These are phyloP conservation scores for Rhizophora mangle DNA, from an alignment of 345 rosid species.

Conservation along the genomic window DNA sequence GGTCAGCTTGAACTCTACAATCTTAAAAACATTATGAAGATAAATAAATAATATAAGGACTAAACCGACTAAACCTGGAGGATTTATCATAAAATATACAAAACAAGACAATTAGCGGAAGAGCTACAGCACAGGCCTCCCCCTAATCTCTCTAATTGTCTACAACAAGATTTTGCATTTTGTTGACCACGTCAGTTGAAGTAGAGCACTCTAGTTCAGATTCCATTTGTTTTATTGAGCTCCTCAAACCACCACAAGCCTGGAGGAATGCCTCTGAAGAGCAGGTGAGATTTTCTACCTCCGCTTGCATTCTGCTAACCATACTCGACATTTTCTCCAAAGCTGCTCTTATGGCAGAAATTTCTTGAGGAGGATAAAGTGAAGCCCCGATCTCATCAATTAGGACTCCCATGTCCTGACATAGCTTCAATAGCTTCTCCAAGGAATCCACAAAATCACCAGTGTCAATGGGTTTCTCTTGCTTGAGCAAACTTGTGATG, in stretches of 20 bases:
- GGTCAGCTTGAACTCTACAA: no score
- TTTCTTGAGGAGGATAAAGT: constrained; percentile 87
- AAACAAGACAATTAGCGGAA: neutral
- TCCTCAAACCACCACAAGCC: constrained; percentile 49
- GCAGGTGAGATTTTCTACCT: constrained; percentile 43
- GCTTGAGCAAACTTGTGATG: constrained; percentile 65
- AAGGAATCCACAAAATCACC: constrained; percentile 55
- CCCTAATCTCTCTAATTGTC: constrained; percentile 21
- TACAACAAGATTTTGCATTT: constrained; percentile 49
- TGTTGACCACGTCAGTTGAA: constrained; percentile 36
- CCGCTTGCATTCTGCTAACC: constrained; percentile 35
- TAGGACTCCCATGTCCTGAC: constrained; percentile 58
- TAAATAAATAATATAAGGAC: no score
- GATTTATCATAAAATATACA: neutral
- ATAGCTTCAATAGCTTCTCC: constrained; percentile 64
- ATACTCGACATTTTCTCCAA: constrained; percentile 36
- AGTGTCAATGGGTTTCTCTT: constrained; percentile 50
- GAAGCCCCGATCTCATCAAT: constrained; percentile 83
- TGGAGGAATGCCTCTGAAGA: constrained; percentile 42
- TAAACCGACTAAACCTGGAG: no score
- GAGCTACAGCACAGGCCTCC: neutral
- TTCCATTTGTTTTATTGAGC: constrained; percentile 43
- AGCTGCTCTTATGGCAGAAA: constrained; percentile 40
- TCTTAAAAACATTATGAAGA: no score
- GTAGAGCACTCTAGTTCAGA: constrained; percentile 32